Percentiles rank a stretch among this genome's conserved stretches.
These are phyloP conservation scores for Colletotrichum caudatum DNA, from an alignment of 2,329 filamentous ascomycete species.

Conservation along the genomic window DNA sequence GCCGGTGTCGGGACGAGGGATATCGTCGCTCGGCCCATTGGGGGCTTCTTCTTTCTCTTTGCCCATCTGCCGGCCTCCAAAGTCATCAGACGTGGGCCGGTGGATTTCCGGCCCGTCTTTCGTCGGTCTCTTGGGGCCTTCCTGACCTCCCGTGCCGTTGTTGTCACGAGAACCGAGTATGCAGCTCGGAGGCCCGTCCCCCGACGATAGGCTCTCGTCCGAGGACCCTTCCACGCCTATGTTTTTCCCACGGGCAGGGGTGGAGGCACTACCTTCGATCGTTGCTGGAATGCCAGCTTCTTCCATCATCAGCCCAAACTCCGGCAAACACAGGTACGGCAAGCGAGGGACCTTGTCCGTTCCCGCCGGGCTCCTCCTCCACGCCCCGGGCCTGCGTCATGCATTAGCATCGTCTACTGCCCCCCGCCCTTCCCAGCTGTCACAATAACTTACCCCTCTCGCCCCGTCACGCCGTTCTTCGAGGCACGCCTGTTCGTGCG, in stretches of 20 bases:
- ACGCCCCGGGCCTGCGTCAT: neutral
- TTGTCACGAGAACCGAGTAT: neutral
- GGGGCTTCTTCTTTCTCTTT: neutral
- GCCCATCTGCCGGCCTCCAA: slow-evolving; percentile 1
- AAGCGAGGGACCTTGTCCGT: neutral
- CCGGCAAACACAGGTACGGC: slow-evolving; percentile 2
- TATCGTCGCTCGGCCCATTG: neutral
- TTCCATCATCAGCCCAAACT: neutral
- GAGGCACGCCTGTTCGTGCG: neutral
- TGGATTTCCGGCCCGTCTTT: neutral
- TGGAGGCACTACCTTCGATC: neutral
- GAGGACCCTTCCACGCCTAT: neutral
- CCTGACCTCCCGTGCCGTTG: neutral
- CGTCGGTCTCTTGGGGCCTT: neutral
- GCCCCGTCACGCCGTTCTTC: neutral
- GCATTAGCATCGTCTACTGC: neutral
- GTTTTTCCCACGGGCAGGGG: neutral
- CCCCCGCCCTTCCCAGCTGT: no score
- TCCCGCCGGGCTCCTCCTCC: neutral
- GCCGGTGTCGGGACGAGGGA: slow-evolving; percentile 1
- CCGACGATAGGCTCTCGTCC: neutral
- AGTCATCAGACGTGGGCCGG: neutral
- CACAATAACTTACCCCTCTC: neutral
- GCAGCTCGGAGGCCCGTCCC: neutral
- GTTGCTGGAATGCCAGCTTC: neutral